A percentile compares a stretch with the other conserved stretches of the same genome.
These are phyloP conservation scores for Quercus variabilis DNA, from an alignment of 306 rosid species.

Conservation along the genomic window DNA sequence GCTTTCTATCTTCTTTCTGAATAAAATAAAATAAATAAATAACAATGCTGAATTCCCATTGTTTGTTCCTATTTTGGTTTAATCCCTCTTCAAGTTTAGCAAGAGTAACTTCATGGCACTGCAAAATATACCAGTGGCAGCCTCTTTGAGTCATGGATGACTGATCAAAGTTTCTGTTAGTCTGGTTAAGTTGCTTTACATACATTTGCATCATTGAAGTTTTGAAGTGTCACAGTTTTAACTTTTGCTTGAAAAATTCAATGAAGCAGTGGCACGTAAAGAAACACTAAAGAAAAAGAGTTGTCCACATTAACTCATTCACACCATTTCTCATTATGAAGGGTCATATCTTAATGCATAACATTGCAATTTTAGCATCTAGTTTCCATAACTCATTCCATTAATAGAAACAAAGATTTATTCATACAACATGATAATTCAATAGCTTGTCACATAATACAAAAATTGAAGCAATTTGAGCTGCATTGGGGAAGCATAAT, in stretches of 20 bases:
- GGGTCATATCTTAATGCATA: no score
- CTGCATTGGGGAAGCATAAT: background rate
- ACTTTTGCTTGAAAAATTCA: background rate
- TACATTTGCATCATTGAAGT: background rate
- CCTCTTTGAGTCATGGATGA: background rate
- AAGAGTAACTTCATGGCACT: no score
- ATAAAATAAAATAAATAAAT: no score
- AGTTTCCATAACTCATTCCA: background rate
- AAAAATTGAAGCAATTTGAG: background rate
- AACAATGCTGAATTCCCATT: no score
- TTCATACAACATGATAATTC: constrained; percentile 4
- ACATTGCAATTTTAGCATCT: background rate
- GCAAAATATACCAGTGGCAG: no score
- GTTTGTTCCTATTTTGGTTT: no score
- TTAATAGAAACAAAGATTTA: background rate
- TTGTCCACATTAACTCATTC: background rate
- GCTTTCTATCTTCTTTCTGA: no score
- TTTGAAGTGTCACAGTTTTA: background rate
- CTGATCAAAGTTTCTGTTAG: background rate
- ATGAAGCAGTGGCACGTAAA: background rate
- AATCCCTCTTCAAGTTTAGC: no score
- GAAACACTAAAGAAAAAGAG: background rate
- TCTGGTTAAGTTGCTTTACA: background rate
- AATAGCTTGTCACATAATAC: background rate
- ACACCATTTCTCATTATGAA: background rate